phyloP scores from a whole-genome alignment of 371 early-diverging fungal genomes.

The Mucor lusitanicus region DNA sequence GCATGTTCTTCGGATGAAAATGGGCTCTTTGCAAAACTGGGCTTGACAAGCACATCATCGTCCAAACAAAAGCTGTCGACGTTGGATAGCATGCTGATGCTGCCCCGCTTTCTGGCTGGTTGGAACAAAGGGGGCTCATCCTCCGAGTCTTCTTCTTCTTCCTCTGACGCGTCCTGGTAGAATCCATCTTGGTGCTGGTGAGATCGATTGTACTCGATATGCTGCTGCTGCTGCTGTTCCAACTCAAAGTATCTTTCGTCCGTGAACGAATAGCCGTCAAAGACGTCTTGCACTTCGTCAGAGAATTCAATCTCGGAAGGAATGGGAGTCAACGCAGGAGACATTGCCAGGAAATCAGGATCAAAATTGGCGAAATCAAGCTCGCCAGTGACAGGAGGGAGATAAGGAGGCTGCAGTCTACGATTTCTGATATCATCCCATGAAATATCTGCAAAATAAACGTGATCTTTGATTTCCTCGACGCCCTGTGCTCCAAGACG shows the following conservation, averaged over 20 bases:
- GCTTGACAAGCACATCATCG: constrained; percentile 1
- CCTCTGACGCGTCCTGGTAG: not conserved
- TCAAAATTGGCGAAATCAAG: constrained; percentile 72
- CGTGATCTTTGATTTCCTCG: constrained; percentile 66
- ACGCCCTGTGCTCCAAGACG: constrained; percentile 68
- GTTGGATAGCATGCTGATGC: constrained; percentile 49
- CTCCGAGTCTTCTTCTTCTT: constrained; percentile 14
- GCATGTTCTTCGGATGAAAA: constrained; percentile 26
- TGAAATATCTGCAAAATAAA: constrained; percentile 67
- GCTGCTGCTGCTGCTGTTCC: not conserved
- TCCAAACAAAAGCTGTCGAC: constrained; percentile 37
- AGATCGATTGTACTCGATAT: not conserved
- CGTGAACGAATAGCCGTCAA: constrained; percentile 60
- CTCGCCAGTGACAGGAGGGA: constrained; percentile 54
- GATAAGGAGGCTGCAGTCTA: constrained; percentile 55
- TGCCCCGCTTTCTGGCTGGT: constrained; percentile 43
- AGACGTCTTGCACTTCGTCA: constrained; percentile 55
- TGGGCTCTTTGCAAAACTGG: not conserved
- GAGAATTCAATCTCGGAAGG: constrained; percentile 47
- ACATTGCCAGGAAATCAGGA: constrained; percentile 43
- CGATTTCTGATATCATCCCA: constrained; percentile 72
- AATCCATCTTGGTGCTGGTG: constrained; percentile 16
- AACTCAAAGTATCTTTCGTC: constrained; percentile 27
- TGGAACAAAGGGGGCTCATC: constrained; percentile 8
- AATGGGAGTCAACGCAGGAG: constrained; percentile 50